Percentiles rank a stretch among this genome's conserved stretches.
Conservation (phyloP, 2,329 filamentous ascomycete genomes). For the Rhynchosporium agropyri region DNA sequence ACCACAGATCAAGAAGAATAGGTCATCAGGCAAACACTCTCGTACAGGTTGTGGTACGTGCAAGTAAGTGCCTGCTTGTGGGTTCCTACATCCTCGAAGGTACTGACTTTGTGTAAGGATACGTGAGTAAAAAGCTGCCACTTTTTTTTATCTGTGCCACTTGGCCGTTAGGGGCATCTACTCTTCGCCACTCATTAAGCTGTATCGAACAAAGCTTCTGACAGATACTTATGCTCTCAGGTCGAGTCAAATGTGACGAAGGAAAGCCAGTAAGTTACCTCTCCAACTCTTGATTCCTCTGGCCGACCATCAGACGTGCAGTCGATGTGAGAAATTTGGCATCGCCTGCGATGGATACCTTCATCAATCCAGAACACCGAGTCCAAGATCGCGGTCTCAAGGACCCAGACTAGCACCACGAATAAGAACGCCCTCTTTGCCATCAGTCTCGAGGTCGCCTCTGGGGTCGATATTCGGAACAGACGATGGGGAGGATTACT, state of each 20-base stretch:
- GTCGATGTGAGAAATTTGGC: conserved; percentile 19
- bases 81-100: not conserved
- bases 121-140: conserved; percentile 14
- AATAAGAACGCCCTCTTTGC: conserved; percentile 2
- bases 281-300: not conserved
- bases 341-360: conserved; percentile 26
- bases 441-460: not conserved
- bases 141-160: not conserved
- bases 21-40: conserved; percentile 21
- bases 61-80: conserved; percentile 16
- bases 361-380: conserved; percentile 2
- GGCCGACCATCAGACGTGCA: conserved; percentile 16
- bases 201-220: not conserved
- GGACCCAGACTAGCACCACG: not conserved
- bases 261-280: conserved; percentile 14
- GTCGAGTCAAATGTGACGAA: conserved; percentile 30
- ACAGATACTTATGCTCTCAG: not conserved
- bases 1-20: conserved; percentile 9
- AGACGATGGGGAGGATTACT: conserved; percentile 22
- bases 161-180: not conserved
- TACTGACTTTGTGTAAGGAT: conserved; percentile 11
- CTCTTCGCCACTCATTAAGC: not conserved
- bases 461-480: conserved; percentile 11
- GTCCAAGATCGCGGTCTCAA: not conserved
- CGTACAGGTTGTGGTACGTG: conserved; percentile 22